Evolutionary conservation across 2,329 filamentous ascomycete genomes (phyloP).

Genomic region (Monilinia fructigena): DNA sequence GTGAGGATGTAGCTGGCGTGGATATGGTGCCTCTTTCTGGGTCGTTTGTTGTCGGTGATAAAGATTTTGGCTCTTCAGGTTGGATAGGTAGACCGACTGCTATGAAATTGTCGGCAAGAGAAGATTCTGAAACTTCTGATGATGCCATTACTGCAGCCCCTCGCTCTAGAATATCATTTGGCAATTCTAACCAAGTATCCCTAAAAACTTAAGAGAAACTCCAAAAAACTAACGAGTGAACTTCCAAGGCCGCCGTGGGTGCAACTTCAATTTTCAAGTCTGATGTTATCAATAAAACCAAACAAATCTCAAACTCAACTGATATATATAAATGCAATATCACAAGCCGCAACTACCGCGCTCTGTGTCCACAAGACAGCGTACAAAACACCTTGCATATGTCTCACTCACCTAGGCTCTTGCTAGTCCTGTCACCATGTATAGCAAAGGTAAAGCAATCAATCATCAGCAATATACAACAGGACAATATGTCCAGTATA

Average conservation of each 20-base stretch:
- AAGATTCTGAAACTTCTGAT: neutral
- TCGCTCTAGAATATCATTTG: neutral
- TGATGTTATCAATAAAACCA: neutral
- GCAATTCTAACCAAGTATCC: neutral
- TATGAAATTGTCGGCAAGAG: too few species aligned
- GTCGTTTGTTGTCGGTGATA: neutral
- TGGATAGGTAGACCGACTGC: neutral
- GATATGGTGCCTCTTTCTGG: neutral
- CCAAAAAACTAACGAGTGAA: neutral
- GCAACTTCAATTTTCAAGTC: neutral
- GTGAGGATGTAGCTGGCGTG: too few species aligned
- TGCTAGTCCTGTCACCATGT: neutral
- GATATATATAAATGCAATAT: neutral
- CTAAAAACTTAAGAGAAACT: neutral
- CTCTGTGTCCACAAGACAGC: neutral
- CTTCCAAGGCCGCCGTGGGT: neutral
- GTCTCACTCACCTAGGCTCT: neutral
- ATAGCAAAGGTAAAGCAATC: neutral
- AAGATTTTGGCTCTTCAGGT: neutral
- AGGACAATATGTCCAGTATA: neutral
- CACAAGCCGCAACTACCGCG: neutral
- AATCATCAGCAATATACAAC: neutral
- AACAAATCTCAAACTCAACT: neutral
- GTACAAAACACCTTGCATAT: neutral
- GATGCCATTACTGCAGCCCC: neutral